Evolutionary conservation across 306 rosid species (phyloP).

Genomic region (Fragaria ananassa): DNA sequence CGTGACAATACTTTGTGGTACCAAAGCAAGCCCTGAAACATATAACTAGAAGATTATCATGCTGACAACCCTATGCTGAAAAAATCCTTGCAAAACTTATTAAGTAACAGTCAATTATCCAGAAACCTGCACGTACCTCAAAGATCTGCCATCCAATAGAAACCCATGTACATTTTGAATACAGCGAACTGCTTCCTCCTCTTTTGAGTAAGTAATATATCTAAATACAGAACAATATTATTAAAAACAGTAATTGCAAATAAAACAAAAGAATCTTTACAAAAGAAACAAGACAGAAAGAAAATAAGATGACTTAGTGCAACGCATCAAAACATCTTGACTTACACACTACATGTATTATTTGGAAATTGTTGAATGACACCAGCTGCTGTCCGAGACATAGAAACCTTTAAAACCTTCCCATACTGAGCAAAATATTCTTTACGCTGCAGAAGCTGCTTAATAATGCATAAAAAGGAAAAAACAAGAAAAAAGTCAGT

Average conservation of each 20-base stretch:
- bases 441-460: conserved; percentile 80
- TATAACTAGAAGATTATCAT: background rate
- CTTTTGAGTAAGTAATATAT: conserved; percentile 94
- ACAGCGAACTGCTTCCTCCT: conserved; percentile 96
- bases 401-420: conserved; percentile 93
- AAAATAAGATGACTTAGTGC: background rate
- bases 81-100: background rate
- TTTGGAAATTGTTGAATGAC: conserved; percentile 94
- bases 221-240: conserved; percentile 34
- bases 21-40: conserved; percentile 94
- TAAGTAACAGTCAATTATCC: background rate
- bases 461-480: background rate
- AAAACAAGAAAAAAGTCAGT: background rate
- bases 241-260: background rate
- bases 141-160: conserved; percentile 84
- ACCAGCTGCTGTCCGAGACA: conserved; percentile 97
- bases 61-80: background rate
- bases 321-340: conserved; percentile 2
- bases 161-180: conserved; percentile 99
- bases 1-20: conserved; percentile 98
- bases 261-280: background rate
- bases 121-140: conserved; percentile 47
- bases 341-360: conserved; percentile 99
- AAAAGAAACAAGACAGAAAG: background rate
- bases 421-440: conserved; percentile 99